Base-by-base conservation (phyloP, 169 alveolate species). In the Plasmodium malariae region DNA sequence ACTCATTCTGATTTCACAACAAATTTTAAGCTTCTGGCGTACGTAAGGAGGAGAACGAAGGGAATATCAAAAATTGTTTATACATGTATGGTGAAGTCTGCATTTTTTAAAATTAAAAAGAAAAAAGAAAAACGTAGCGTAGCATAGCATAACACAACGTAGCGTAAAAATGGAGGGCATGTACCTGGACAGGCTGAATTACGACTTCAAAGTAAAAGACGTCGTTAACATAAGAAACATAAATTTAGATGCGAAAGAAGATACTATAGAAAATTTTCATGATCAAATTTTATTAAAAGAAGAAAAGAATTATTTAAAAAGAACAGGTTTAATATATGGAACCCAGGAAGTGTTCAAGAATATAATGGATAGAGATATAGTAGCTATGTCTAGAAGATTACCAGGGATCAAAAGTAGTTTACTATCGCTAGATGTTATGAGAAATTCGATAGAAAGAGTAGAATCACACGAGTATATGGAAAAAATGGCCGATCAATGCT, bases 321-420 rank as follows among this genome's bases (percentile, higher is more conserved):
- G 92, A 43, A 86, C 92, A 36, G 92, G 92, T 30, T 59, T 86
- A 34, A 30, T 86, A 28, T 86, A 86, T 72, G 92, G 92, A 6
- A 69, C 78, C 7, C 92, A 86, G 49, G 92, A 86, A 55, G 92
- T 51, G 7, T 86, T 57, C 57, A 86, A 86, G 48, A 60, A 68
- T 68, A 32, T 86, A 12, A 69, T 86, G 74, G 92, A 86, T 86
- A 86, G 92, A 45, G 92, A 86, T 26, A 86, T 86, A 14, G 92
- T 86, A 34, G 73, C 70, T 24, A 45, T 70, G 74, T 69, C 92
- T 59, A 54, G 92, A 48, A 86, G 92, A 34, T 70, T 86, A 32
- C 92, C 92, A 14, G 92, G 92, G n/a, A 86, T 86, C n/a, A 86
- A 70, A 36, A 86, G 92, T 51, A 86, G 92, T 40, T 45, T 86